Evolutionary conservation across 768 basidiomycete species (phyloP), one percentile per base, ranked within the genome.

Genomic region (Russula earlei): DNA sequence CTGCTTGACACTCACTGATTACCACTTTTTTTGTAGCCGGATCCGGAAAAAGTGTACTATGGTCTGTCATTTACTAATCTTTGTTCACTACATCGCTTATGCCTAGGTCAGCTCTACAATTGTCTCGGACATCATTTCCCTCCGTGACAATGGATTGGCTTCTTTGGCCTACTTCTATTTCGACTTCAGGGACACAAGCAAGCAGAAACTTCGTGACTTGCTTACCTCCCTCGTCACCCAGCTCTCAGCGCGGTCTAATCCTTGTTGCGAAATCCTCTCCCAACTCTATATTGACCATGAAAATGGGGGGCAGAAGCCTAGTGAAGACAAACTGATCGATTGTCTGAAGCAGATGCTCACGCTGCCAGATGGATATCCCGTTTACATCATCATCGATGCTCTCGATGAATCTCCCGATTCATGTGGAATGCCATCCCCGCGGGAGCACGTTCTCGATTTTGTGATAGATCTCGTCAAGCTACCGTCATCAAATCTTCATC

Each of bases 31-130:
- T 24, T 12, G 4, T 52, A 53, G 54, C 46, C 24, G 54, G 54
- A 6, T 43, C 54, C 1, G 54, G 54, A 10, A 55, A 55, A 31
- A 55, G 15, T n/a, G 14, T 43, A 14, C 48, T 55, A 0, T 49
- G 54, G 54, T 55, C n/a, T 5, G 54, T 50, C 0, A 4, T 7
- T 29, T 42, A 5, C 3, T 25, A 31, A 44, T 14, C 15, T 7
- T 19, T 8, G 14, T 11, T 5, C 1, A 4, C 41, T 4, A 22
- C 7, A 25, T 11, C 38, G 9, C 3, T 29, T 14, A 22, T 25
- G 8, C 3, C n/a, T n/a, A n/a, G n/a, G 6, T 50, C 15, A 55
- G 54, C 14, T 55, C 48, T 5, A 24, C 48, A 11, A 50, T 55
- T 17, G 44, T 55, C 25, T 8, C 40, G 10, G 44, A 46, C 10